Percentiles rank a stretch among this genome's conserved stretches.
These are phyloP conservation scores for Claviceps sp. DNA, from an alignment of 2,329 filamentous ascomycete species.

Conservation along the genomic window DNA sequence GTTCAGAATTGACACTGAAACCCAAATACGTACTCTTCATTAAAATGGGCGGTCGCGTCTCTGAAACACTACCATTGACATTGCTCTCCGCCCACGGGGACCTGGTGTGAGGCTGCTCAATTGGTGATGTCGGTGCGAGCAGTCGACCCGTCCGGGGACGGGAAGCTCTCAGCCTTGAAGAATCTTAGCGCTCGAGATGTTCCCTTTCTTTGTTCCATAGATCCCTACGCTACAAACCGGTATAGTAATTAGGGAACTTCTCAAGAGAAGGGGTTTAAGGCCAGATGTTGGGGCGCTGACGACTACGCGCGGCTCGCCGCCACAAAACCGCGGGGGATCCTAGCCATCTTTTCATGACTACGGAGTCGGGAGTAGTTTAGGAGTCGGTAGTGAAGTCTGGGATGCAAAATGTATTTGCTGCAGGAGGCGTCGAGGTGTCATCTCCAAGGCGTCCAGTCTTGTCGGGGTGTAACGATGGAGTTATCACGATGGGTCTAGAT, in stretches of 20 bases:
- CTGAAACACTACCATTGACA: not conserved
- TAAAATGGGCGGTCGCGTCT: not conserved
- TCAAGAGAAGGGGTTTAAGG: not conserved
- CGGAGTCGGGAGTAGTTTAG: not conserved
- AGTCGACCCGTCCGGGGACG: not conserved
- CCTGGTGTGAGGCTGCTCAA: not conserved
- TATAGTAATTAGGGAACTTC: not conserved
- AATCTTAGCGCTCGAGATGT: not conserved
- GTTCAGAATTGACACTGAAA: not conserved
- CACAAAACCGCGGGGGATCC: not conserved
- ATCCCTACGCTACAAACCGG: not conserved
- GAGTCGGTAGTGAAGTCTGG: not conserved
- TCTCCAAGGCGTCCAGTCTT: not conserved
- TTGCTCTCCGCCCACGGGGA: not conserved
- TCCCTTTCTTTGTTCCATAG: not conserved
- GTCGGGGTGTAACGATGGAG: no score
- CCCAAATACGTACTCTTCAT: not conserved
- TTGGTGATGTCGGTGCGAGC: not conserved
- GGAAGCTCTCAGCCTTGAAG: not conserved
- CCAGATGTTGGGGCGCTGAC: not conserved
- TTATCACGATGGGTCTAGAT: not conserved
- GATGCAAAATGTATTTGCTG: not conserved
- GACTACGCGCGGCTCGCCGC: not conserved
- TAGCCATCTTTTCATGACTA: not conserved
- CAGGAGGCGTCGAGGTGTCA: not conserved